Percentiles rank a stretch among this genome's conserved stretches.
phyloP scores from a whole-genome alignment of 1,139 yeast species.

The Zygotorulaspora mrakii region DNA sequence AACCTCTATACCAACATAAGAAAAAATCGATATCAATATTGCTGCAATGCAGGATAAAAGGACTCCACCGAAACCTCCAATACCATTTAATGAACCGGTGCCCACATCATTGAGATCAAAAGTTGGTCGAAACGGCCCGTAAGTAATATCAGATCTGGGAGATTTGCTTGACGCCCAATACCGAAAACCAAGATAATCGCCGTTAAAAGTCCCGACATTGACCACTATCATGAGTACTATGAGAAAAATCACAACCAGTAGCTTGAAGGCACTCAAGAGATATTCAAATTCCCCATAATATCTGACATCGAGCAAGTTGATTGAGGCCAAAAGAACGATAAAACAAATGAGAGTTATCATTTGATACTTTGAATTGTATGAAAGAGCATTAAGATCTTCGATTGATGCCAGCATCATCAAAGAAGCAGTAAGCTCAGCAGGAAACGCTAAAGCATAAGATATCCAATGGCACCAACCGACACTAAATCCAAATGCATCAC shows the following conservation, averaged over 20 bases:
- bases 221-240: conserved; percentile 62
- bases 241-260: conserved; percentile 52
- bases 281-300: conserved; percentile 76
- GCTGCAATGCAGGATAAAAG: conserved; percentile 64
- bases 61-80: conserved; percentile 62
- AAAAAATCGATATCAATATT: conserved; percentile 59
- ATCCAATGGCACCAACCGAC: conserved; percentile 77
- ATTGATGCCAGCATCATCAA: conserved; percentile 70
- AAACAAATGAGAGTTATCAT: conserved; percentile 41
- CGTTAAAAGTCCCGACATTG: conserved; percentile 47
- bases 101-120: conserved; percentile 58
- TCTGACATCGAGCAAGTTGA: conserved; percentile 63
- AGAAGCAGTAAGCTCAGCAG: conserved; percentile 78
- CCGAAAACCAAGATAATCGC: conserved; percentile 53
- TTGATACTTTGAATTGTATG: conserved; percentile 8
- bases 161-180: conserved; percentile 60
- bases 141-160: conserved; percentile 48
- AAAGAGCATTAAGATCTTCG: conserved; percentile 42
- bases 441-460: conserved; percentile 67
- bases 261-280: conserved; percentile 55
- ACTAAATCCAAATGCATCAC: conserved; percentile 81
- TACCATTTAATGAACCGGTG: conserved; percentile 44
- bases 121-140: conserved; percentile 71
- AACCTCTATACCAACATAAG: conserved; percentile 54
- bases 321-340: conserved; percentile 52